phyloP scores from a whole-genome alignment of 768 basidiomycete genomes.

The Lentinus tigrinus region DNA sequence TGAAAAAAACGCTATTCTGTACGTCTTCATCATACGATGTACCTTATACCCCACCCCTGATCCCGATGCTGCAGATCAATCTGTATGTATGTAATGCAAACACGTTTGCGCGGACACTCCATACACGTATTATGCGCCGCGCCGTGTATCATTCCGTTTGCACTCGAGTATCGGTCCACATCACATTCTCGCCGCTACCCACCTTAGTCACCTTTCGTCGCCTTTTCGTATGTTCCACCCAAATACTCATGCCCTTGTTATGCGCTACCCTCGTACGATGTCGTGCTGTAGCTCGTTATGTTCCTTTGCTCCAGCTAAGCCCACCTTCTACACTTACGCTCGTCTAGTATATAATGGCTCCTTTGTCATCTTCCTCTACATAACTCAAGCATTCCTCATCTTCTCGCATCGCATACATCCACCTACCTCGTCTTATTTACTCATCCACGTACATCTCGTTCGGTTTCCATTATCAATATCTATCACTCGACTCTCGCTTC shows the following conservation, averaged over 20 bases:
- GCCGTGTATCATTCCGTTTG: neutral
- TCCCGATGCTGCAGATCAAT: constrained; percentile 1
- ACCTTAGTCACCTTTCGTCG: neutral
- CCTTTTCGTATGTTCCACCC: neutral
- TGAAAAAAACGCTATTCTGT: constrained; percentile 6
- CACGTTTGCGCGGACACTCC: constrained; percentile 3
- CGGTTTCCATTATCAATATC: neutral
- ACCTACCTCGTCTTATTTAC: neutral
- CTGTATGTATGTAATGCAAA: constrained; percentile 5
- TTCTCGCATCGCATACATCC: neutral
- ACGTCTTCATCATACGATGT: neutral
- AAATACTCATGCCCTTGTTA: neutral
- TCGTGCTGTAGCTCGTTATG: neutral
- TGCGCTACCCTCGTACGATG: neutral
- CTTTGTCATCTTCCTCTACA: too few species aligned
- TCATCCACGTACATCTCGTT: neutral
- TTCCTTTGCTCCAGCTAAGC: neutral
- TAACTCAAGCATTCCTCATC: too few species aligned
- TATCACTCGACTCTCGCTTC: neutral
- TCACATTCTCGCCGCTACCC: neutral
- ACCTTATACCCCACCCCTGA: neutral
- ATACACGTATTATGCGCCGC: constrained; percentile 4
- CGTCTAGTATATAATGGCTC: neutral
- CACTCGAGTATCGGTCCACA: neutral
- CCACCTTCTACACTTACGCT: neutral